These are phyloP conservation scores for Neonectria coccinea DNA, from an alignment of 2,329 filamentous ascomycete genomes.

Conservation along the genomic window DNA sequence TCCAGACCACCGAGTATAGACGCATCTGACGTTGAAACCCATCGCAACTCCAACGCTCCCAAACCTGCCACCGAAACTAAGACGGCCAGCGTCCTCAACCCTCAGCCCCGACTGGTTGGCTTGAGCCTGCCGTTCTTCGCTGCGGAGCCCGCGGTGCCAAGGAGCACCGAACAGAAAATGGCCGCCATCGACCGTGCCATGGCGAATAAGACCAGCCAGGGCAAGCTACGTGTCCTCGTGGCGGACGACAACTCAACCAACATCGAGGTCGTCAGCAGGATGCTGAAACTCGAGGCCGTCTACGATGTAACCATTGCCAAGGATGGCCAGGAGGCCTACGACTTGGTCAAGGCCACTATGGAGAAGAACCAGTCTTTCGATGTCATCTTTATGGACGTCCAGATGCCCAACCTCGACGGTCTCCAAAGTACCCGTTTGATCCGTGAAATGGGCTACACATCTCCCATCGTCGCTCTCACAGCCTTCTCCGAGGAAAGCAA, in stretches of 20 bases:
- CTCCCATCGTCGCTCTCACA: constrained; percentile 90
- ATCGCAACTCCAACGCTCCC: constrained; percentile 46
- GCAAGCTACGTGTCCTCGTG: constrained; percentile 83
- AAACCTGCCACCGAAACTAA: constrained; percentile 46
- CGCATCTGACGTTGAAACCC: constrained; percentile 55
- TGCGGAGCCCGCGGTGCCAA: constrained; percentile 52
- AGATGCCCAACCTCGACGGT: constrained; percentile 94
- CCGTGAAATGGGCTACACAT: constrained; percentile 84
- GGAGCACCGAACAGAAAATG: constrained; percentile 68
- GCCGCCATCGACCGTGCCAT: constrained; percentile 74
- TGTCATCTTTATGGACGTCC: constrained; percentile 95
- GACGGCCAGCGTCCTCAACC: constrained; percentile 63
- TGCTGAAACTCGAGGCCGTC: constrained; percentile 82
- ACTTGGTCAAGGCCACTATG: constrained; percentile 87
- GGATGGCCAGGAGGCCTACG: constrained; percentile 87
- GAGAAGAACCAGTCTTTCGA: constrained; percentile 79
- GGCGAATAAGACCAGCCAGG: constrained; percentile 67
- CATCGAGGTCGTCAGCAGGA: constrained; percentile 68
- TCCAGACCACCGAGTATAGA: constrained; percentile 62
- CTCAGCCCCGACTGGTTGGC: constrained; percentile 83
- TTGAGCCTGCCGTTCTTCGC: constrained; percentile 86
- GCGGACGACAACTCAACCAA: constrained; percentile 77
- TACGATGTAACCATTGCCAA: constrained; percentile 90
- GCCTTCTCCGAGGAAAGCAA: constrained; percentile 94
- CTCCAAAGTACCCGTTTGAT: constrained; percentile 88